Evolutionary conservation across 2,329 filamentous ascomycete species (phyloP).

Genomic region (Colletotrichum musicola): DNA sequence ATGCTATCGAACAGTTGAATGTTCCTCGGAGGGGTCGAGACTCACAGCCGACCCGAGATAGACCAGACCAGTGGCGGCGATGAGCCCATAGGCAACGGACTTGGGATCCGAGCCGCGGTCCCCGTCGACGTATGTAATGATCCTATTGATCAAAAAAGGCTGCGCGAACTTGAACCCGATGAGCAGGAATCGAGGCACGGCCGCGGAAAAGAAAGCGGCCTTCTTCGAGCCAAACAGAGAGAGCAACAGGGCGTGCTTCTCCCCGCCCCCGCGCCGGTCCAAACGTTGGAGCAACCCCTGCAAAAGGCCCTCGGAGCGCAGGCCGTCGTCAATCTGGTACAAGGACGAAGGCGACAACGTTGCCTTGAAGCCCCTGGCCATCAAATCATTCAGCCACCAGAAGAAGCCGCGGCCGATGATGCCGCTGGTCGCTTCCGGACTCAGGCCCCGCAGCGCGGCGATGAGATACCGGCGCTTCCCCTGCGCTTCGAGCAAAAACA

Average conservation of each 20-base stretch:
- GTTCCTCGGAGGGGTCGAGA: neutral
- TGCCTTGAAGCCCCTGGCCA: slow-evolving; percentile 41
- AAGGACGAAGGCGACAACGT: slow-evolving; percentile 31
- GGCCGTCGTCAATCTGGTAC: slow-evolving; percentile 44
- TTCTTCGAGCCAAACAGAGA: slow-evolving; percentile 44
- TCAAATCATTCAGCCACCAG: slow-evolving; percentile 49
- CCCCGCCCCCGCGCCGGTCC: slow-evolving; percentile 41
- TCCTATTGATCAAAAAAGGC: slow-evolving; percentile 43
- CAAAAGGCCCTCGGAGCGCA: slow-evolving; percentile 46
- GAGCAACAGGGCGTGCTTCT: slow-evolving; percentile 43
- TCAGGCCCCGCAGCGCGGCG: neutral
- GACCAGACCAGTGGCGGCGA: slow-evolving; percentile 48
- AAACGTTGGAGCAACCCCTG: slow-evolving; percentile 42
- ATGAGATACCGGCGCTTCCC: slow-evolving; percentile 20
- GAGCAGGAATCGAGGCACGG: slow-evolving; percentile 44
- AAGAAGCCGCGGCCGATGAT: slow-evolving; percentile 49
- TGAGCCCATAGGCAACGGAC: slow-evolving; percentile 48
- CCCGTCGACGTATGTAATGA: slow-evolving; percentile 41
- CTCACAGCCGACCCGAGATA: slow-evolving; percentile 48
- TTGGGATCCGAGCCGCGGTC: slow-evolving; percentile 32
- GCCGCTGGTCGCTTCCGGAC: slow-evolving; percentile 39
- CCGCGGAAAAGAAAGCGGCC: slow-evolving; percentile 48
- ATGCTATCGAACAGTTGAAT: neutral
- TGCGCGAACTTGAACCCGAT: slow-evolving; percentile 48
- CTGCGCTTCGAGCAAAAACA: slow-evolving; percentile 45